phyloP scores from a whole-genome alignment of 345 rosid genomes.

The Eucalyptus leucophloia region DNA sequence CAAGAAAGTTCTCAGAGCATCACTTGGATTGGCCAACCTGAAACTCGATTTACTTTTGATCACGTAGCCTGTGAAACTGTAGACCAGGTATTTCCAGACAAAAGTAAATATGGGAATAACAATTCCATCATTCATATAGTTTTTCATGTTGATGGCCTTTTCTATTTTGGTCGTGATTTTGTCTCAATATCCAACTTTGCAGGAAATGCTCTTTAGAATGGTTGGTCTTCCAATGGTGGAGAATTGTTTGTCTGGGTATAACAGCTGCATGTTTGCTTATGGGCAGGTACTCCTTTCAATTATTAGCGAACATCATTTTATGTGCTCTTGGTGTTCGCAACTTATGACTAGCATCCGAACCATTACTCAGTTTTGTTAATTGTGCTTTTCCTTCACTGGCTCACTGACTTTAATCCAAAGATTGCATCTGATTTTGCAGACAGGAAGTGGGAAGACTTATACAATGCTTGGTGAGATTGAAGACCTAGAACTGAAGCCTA shows the following conservation, averaged over 20 bases:
- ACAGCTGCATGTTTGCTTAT: constrained; percentile 96
- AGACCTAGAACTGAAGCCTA: constrained; percentile 74
- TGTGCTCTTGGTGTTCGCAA: not conserved
- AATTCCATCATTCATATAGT: not conserved
- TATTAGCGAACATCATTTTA: not conserved
- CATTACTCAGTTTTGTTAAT: not conserved
- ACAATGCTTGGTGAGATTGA: constrained; percentile 89
- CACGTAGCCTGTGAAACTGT: constrained; percentile 92
- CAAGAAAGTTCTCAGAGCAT: constrained; percentile 83
- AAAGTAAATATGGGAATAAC: not conserved
- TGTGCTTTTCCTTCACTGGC: not conserved
- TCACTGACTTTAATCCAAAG: not conserved
- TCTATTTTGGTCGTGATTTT: not conserved
- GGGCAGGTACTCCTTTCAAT: constrained; percentile 66
- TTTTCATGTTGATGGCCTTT: not conserved
- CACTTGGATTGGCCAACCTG: constrained; percentile 85
- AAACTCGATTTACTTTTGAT: constrained; percentile 75
- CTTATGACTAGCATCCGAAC: not conserved
- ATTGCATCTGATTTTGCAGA: constrained; percentile 33
- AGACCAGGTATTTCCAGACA: constrained; percentile 51
- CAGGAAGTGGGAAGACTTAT: constrained; percentile 98
- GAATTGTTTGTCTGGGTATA: constrained; percentile 95
- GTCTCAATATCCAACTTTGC: constrained; percentile 5
- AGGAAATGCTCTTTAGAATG: constrained; percentile 86
- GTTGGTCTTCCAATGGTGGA: constrained; percentile 91